These are phyloP conservation scores for Martiniozyma asiatica DNA, from an alignment of 1,139 yeast species.

Conservation along the genomic window DNA sequence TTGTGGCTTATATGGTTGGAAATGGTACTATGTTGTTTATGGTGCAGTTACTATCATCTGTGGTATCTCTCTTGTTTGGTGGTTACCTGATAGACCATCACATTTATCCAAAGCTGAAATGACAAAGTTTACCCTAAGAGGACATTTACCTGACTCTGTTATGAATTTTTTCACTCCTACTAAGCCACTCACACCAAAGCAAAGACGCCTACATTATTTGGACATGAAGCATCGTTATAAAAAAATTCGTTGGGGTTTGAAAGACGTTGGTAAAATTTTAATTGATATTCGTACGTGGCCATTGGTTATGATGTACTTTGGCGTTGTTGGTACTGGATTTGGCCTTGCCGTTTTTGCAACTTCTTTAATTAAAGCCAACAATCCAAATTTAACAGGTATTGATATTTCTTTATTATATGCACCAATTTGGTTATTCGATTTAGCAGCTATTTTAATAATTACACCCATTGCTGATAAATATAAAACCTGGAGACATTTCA, in stretches of 20 bases:
- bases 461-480: slow-evolving; percentile 73
- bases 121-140: slow-evolving; percentile 10
- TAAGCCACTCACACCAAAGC: slow-evolving; percentile 43
- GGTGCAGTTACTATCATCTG: slow-evolving; percentile 60
- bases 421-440: slow-evolving; percentile 82
- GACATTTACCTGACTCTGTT: slow-evolving; percentile 12
- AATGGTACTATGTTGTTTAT: slow-evolving; percentile 74
- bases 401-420: slow-evolving; percentile 68
- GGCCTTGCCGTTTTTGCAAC: slow-evolving; percentile 83
- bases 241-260: slow-evolving; percentile 44
- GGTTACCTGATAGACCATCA: slow-evolving; percentile 70
- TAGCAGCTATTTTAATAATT: slow-evolving; percentile 61
- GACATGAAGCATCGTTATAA: slow-evolving; percentile 46
- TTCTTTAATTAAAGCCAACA: slow-evolving; percentile 57
- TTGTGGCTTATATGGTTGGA: slow-evolving; percentile 70
- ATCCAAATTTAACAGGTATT: slow-evolving; percentile 54
- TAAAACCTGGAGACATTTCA: slow-evolving; percentile 43
- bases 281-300: slow-evolving; percentile 70
- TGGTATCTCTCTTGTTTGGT: slow-evolving; percentile 61
- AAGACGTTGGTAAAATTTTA: slow-evolving; percentile 45
- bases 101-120: slow-evolving; percentile 11
- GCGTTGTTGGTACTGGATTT: slow-evolving; percentile 81
- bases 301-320: slow-evolving; percentile 75
- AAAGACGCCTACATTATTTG: slow-evolving; percentile 44
- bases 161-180: slow-evolving; percentile 22